Conservation (phyloP, 495 filamentous ascomycete genomes). For the Extremus antarcticus region DNA sequence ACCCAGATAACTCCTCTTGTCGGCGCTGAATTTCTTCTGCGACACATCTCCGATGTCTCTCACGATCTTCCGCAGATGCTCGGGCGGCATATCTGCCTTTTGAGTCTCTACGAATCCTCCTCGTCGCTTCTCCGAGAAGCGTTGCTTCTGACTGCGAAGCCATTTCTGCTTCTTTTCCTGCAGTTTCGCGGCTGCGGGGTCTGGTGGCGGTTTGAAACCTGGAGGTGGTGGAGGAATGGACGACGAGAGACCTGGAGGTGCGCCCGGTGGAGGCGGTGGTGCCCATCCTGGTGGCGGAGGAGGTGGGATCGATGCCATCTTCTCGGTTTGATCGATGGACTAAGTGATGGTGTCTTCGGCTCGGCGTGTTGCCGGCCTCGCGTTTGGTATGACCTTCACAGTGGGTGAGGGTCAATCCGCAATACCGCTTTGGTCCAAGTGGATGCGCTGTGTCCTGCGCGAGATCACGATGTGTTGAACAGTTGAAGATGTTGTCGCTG, state of each 20-base stretch:
- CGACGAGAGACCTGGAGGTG: conserved; percentile 64
- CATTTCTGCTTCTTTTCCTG: conserved; percentile 98
- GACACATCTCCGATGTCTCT: conserved; percentile 98
- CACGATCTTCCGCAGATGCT: conserved; percentile 96
- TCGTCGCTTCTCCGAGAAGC: conserved; percentile 94
- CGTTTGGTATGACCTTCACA: background rate
- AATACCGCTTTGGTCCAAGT: background rate
- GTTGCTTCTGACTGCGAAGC: conserved; percentile 81
- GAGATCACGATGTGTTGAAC: background rate
- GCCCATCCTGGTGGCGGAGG: conserved; percentile 50
- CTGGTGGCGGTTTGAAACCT: conserved; percentile 71
- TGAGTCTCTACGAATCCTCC: conserved; percentile 93
- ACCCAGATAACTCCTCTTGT: conserved; percentile 96
- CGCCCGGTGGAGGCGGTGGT: conserved; percentile 57
- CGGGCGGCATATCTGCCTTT: conserved; percentile 97
- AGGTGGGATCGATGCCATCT: conserved; percentile 66
- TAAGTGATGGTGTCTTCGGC: conserved; percentile 5
- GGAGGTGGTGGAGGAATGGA: conserved; percentile 85
- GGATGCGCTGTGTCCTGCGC: conserved; percentile 17
- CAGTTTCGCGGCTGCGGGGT: conserved; percentile 87
- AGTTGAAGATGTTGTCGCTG: background rate
- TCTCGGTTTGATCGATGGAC: conserved; percentile 28
- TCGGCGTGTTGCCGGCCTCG: conserved; percentile 18
- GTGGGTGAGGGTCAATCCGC: background rate
- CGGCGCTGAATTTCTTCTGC: conserved; percentile 97